These are phyloP conservation scores for Chamaecrista fasciculata DNA, from an alignment of 306 rosid genomes.

Conservation along the genomic window DNA sequence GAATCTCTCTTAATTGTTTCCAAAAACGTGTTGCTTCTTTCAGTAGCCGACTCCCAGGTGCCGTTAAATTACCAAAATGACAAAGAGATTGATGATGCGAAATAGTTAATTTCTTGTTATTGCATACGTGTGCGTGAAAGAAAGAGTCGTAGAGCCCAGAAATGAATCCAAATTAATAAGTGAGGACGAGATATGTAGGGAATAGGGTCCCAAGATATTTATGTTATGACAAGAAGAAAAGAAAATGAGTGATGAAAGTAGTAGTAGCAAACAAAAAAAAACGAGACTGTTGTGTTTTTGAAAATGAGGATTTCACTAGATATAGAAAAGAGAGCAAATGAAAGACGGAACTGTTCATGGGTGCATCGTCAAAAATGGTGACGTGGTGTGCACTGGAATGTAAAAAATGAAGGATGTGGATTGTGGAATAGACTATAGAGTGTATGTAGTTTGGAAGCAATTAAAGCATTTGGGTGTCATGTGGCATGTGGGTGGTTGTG, in stretches of 20 bases:
- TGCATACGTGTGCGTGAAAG: conserved; percentile 21
- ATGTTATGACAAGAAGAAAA: conserved; percentile 6
- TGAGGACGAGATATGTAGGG: not conserved
- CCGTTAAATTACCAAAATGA: not conserved
- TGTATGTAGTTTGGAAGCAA: conserved; percentile 16
- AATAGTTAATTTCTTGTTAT: conserved; percentile 10
- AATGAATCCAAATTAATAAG: not conserved
- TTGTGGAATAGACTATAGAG: too few species aligned
- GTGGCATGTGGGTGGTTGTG: not conserved
- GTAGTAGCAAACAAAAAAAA: conserved; percentile 23
- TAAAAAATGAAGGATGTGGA: not conserved
- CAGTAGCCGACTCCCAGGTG: not conserved
- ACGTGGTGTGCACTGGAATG: not conserved
- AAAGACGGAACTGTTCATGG: not conserved
- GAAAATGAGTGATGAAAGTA: conserved; percentile 27
- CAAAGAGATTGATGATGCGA: conserved; percentile 10
- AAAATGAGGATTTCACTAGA: not conserved
- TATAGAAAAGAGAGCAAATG: conserved; percentile 12
- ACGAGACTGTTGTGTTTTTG: conserved; percentile 12
- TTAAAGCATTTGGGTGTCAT: not conserved
- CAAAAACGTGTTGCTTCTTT: not conserved
- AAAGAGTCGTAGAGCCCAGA: not conserved
- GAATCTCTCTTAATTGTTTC: not conserved
- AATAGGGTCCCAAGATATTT: conserved; percentile 11
- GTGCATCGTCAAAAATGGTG: conserved; percentile 18